Base-by-base conservation (phyloP, 2,329 filamentous ascomycete species). In the Capronia epimyces region DNA sequence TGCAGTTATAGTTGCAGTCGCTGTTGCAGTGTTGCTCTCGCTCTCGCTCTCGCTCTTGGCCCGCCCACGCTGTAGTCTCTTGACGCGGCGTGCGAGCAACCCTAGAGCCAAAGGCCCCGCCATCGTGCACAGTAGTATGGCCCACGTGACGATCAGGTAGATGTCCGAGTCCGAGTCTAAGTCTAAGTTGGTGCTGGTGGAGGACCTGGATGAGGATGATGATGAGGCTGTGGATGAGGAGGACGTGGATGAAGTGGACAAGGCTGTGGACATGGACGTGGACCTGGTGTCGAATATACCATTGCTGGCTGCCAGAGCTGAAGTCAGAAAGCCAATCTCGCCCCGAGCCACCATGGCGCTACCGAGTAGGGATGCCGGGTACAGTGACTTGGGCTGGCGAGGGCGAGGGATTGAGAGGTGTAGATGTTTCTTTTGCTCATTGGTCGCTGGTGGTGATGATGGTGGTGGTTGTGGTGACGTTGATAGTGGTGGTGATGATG, bases 291-390 rank as follows among this genome's bases (percentile, higher is more conserved):
- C 20, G 52, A 79, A 79, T 9, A 79, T 69, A 0, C 75, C 73
- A 12, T 71, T 68, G 3, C 68, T 75, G 60, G 87, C 76, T 0
- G 84, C 84, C 0, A 89, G 66, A 0, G 83, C 80, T 1, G 83
- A 82, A 54, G 93, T 87, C 37, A 91, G 66, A 55, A 89, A 89
- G 0, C 86, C 86, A 27, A 91, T 87, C 64, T 93, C 87, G 0
- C 87, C 86, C n/a, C 86, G 75, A 0, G 86, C 81, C 0, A 85
- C 78, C 86, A 91, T 91, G 2, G 80, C 80, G 15, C 77, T 71
- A 0, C 82, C 82, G 0, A 90, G 68, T 2, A 90, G 81, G 0
- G 77, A 73, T 0, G 81, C 76, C 0, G 86, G 84, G 55, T 88
- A 84, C 1, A 87, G 68, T 0, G 84, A 88, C 2, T 47, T 57